Base-by-base conservation (phyloP, 2,329 filamentous ascomycete genomes). In the Mycogone perniciosa region DNA sequence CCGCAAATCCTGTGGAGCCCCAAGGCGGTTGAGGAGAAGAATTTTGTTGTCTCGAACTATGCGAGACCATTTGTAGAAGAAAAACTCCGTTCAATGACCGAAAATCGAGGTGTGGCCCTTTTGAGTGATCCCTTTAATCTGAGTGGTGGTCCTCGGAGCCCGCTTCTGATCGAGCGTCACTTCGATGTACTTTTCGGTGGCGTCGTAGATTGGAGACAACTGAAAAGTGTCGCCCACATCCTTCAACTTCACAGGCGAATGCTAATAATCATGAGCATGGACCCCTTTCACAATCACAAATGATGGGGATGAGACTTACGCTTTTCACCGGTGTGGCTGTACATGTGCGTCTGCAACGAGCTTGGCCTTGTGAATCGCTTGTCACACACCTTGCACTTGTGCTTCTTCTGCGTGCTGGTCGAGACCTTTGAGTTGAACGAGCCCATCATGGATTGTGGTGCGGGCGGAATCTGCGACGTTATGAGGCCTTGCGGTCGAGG, bases 351-450 rank as follows among this genome's bases (percentile, higher is more conserved):
- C 67, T 96, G 92, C 37, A 97, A 71, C 10, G 92, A 96, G 65
- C 90, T 96, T 1, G 92, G 92, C 49, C 92, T 82, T 2, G 92
- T 96, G 69, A 97, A 97, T 40, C 92, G 84, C 79, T 97, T 96
- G 71, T 96, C 92, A 75, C 92, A 97, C 54, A 97, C 88, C 74
- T 96, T 96, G 81, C 92, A 97, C 76, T 96, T 96, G 75, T 97
- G 93, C 78, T 97, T 97, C 83, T 97, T 97, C 67, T 96, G 90
- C 7, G 92, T 93, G 72, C 89, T 96, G 13, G 89, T 91, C 0
- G 90, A 91, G 47, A 96, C 85, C 72, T 96, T 96, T 56, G 92
- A 96, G 71, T 89, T 96, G 74, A 97, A 97, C 63, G 95, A 91
- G 47, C 89, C 84, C 93, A 99, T 99, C 90, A 99, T 96, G 0